Conservation (phyloP, 352 stramenopile genomes). For the Globisporangium sylvaticum region DNA sequence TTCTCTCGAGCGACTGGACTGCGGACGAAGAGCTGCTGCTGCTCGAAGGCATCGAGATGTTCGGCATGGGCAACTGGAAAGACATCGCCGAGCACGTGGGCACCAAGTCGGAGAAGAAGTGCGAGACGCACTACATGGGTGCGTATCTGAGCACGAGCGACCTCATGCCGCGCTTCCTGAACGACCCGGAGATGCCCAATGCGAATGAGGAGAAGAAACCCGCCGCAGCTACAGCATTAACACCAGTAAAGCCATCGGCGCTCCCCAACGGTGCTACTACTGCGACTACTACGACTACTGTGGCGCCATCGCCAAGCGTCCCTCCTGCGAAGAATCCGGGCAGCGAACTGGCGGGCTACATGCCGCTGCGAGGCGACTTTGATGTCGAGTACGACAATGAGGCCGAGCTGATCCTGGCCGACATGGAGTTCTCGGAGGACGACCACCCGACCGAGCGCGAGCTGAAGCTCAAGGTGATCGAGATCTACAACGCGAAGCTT, state of each 20-base stretch:
- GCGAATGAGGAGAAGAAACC: conserved; percentile 25
- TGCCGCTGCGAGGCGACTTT: conserved; percentile 96
- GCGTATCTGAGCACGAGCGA: conserved; percentile 66
- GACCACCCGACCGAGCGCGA: conserved; percentile 88
- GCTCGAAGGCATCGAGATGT: conserved; percentile 94
- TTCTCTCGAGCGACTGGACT: conserved; percentile 73
- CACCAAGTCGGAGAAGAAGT: conserved; percentile 87
- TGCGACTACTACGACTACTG: conserved; percentile 1
- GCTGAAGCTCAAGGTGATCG: conserved; percentile 95
- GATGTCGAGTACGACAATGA: conserved; percentile 98
- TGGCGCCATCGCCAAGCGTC: conserved; percentile 4
- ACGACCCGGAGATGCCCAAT: conserved; percentile 28
- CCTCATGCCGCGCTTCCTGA: conserved; percentile 61
- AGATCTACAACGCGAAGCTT: conserved; percentile 96
- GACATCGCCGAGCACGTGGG: conserved; percentile 87
- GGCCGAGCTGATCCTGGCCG: conserved; percentile 92
- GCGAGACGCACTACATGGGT: conserved; percentile 86
- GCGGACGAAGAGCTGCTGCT: conserved; percentile 95
- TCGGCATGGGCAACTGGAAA: conserved; percentile 97
- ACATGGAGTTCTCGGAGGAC: conserved; percentile 94
- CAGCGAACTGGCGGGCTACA: conserved; percentile 89
- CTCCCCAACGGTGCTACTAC: conserved; percentile 18
- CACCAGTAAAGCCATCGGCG: conserved; percentile 7
- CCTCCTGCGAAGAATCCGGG: background rate
- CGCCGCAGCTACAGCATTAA: conserved; percentile 14